phyloP scores from a whole-genome alignment of 345 rosid genomes.

The Eucalyptus sp. region DNA sequence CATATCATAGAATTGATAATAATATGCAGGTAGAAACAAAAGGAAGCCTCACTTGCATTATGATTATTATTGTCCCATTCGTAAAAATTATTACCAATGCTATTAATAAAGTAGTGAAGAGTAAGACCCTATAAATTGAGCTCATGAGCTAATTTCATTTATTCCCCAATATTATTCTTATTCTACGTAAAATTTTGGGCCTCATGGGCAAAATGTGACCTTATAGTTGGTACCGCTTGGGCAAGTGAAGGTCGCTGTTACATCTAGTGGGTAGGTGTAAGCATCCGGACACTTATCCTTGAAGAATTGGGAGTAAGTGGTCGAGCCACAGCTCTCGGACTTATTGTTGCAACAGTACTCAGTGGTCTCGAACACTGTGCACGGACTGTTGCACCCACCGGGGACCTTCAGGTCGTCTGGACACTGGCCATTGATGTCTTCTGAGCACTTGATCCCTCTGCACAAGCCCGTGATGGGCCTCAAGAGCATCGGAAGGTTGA shows the following conservation, averaged over 20 bases:
- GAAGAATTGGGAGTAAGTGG: neutral
- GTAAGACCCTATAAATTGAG: neutral
- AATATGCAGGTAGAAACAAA: no score
- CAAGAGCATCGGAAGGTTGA: conserved; percentile 14
- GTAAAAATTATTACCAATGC: no score
- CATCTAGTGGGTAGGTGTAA: conserved; percentile 15
- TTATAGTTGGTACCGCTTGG: conserved; percentile 5
- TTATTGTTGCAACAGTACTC: neutral
- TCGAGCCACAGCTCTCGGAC: neutral
- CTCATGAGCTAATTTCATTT: neutral
- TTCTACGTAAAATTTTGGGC: neutral
- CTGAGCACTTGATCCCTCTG: neutral
- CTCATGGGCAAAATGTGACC: conserved; percentile 11
- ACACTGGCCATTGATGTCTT: neutral
- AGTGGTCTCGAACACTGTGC: conserved; percentile 1
- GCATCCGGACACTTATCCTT: conserved; percentile 3
- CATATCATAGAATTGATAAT: no score
- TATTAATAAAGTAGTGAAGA: no score
- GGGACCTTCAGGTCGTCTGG: neutral
- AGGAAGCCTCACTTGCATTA: no score
- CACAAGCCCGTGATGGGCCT: neutral
- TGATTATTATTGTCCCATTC: no score
- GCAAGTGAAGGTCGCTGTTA: conserved; percentile 7
- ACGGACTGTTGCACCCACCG: conserved; percentile 14
- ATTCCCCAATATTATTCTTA: neutral